Base-by-base conservation (phyloP, 2,329 filamentous ascomycete species). In the Calonectria hongkongensis region DNA sequence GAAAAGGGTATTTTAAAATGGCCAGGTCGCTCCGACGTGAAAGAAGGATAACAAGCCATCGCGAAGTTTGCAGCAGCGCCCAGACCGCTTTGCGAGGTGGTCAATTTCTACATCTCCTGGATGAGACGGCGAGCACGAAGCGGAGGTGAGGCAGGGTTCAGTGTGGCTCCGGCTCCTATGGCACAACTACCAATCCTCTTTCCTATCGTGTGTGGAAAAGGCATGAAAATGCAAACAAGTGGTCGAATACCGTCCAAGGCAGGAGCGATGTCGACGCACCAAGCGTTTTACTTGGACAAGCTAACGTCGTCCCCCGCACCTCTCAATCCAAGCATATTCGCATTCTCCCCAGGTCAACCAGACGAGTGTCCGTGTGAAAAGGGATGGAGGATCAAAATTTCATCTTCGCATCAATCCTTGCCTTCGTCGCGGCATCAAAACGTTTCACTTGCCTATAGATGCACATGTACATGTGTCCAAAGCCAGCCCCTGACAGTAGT, bases 1-100 rank as follows among this genome's bases (percentile, higher is more conserved):
- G n/a, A 41, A 60, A 41, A 60, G 33, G 54, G 33, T 60, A 60
- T 60, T 58, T 60, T 41, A 60, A 39, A 60, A 39, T 41, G 54
- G 36, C 36, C 36, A 60, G 36, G 15, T 60, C 30, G 13, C 36
- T 16, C 13, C 12, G 25, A 39, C 15, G 33, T 36, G 21, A 60
- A 41, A 25, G 13, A 21, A 41, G 15, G 33, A 60, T 60, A 60
- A 41, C 21, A 60, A 60, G 39, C 54, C 39, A 60, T 33, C 21
- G 27, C 6, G 33, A 60, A 60, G 36, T 41, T 60, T 28, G 39
- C 21, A 16, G 21, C 13, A 36, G 21, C 54, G 54, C 54, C 54
- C 54, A 60, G 54, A 60, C 54, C 21, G 54, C 33, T 39, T 18
- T 27, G 54, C 54, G 33, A 41, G 33, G 54, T 39, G 13, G 21